Conservation (phyloP, 2,329 filamentous ascomycete species). For the Epicoccum nigrum region DNA sequence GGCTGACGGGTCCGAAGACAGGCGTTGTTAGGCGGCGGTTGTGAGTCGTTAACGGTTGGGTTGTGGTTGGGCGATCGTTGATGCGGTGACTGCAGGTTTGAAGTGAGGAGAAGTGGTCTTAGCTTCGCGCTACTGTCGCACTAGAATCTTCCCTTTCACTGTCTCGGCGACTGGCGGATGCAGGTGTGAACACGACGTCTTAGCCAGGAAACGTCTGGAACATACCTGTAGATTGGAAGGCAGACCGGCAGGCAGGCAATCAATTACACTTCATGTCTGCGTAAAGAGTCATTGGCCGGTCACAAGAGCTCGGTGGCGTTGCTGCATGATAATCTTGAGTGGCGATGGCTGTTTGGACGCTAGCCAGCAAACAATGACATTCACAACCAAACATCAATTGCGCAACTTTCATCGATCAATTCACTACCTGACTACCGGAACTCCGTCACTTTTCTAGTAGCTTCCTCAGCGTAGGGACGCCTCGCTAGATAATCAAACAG, state of each 20-base stretch:
- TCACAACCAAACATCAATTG: neutral
- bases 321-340: neutral
- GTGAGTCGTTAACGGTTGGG: constrained; percentile 1
- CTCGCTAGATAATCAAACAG: constrained; percentile 42
- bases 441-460: constrained; percentile 45
- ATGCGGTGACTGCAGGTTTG: constrained; percentile 17
- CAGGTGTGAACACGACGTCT: neutral
- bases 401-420: neutral
- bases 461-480: constrained; percentile 44
- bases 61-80: constrained; percentile 16
- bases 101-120: constrained; percentile 22
- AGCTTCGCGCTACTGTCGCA: constrained; percentile 3
- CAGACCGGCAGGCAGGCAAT: neutral
- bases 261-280: too few species aligned
- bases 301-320: too few species aligned
- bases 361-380: neutral
- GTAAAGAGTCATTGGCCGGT: too few species aligned
- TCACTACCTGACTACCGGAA: constrained; percentile 21
- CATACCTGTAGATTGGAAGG: neutral
- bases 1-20: constrained; percentile 16
- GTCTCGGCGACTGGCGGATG: constrained; percentile 1
- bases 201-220: neutral
- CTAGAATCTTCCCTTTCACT: constrained; percentile 13
- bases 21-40: constrained; percentile 4
- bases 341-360: too few species aligned